These are phyloP conservation scores for Ophiocordyceps unilateralis DNA, from an alignment of 2,329 filamentous ascomycete genomes.

Conservation along the genomic window DNA sequence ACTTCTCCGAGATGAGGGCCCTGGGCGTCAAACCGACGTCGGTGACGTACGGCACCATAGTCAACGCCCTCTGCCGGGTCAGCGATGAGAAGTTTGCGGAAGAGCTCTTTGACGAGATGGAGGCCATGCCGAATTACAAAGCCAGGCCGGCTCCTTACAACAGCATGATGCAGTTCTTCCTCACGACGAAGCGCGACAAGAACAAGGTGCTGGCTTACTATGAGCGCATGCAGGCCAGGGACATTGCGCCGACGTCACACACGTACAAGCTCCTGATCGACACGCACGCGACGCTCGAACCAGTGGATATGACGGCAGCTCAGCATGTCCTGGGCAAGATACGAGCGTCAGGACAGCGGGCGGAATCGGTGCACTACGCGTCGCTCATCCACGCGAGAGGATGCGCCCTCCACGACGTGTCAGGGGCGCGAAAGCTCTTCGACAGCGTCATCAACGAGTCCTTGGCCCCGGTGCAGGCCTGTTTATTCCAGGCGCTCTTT, in stretches of 20 bases:
- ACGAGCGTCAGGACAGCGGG: slow-evolving; percentile 51
- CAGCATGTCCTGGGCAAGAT: slow-evolving; percentile 71
- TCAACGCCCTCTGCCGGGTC: slow-evolving; percentile 92
- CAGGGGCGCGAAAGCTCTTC: slow-evolving; percentile 66
- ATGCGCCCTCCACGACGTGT: slow-evolving; percentile 83
- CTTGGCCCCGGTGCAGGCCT: slow-evolving; percentile 57
- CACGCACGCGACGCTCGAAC: slow-evolving; percentile 84
- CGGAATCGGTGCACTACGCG: slow-evolving; percentile 89
- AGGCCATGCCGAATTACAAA: slow-evolving; percentile 97
- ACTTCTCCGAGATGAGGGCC: slow-evolving; percentile 93
- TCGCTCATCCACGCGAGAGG: slow-evolving; percentile 91
- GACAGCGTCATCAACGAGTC: slow-evolving; percentile 57
- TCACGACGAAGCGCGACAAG: slow-evolving; percentile 93
- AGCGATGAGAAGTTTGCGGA: slow-evolving; percentile 96
- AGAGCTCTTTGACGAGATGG: slow-evolving; percentile 98
- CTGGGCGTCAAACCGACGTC: slow-evolving; percentile 89
- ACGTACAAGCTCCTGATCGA: slow-evolving; percentile 97
- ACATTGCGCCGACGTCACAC: slow-evolving; percentile 82
- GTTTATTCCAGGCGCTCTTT: slow-evolving; percentile 90
- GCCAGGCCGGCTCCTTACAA: slow-evolving; percentile 94
- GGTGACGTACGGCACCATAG: slow-evolving; percentile 94
- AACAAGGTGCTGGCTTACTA: slow-evolving; percentile 88
- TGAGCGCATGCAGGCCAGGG: slow-evolving; percentile 75
- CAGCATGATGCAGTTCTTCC: slow-evolving; percentile 98
- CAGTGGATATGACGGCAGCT: slow-evolving; percentile 72